Evolutionary conservation across 1,284 basidiomycete genomes (phyloP).

Genomic region (Heliocybe sulcata): DNA sequence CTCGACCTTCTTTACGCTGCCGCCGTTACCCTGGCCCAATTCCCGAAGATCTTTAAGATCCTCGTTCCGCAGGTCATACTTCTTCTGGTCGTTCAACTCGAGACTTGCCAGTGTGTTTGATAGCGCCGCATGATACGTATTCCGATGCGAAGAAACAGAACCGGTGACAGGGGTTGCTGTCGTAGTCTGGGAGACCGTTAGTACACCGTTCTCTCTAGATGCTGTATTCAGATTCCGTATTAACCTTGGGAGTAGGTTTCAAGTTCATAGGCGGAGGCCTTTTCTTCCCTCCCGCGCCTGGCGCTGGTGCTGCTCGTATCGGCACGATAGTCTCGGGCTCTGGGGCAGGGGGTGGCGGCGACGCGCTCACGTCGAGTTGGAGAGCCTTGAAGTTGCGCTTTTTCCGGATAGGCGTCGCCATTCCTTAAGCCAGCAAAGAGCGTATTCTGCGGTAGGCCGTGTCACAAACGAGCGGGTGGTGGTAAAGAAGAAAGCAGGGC

Average conservation of each 20-base stretch:
- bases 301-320: conserved; percentile 24
- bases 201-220: conserved; percentile 11
- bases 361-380: conserved; percentile 48
- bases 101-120: conserved; percentile 70
- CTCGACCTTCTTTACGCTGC: conserved; percentile 94
- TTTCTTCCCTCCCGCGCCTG: conserved; percentile 36
- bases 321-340: conserved; percentile 27
- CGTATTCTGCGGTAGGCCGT: neutral
- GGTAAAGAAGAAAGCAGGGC: neutral
- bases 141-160: conserved; percentile 36
- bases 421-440: conserved; percentile 8
- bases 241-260: conserved; percentile 36
- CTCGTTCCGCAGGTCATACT: conserved; percentile 71
- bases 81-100: conserved; percentile 65
- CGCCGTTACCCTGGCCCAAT: conserved; percentile 95
- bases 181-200: conserved; percentile 28
- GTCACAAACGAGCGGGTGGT: neutral
- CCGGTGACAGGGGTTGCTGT: conserved; percentile 29
- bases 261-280: conserved; percentile 59
- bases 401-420: conserved; percentile 54
- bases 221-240: conserved; percentile 26
- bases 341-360: conserved; percentile 32
- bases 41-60: conserved; percentile 84
- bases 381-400: conserved; percentile 79
- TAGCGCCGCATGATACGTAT: conserved; percentile 65